Evolutionary conservation across 129 eudicot species (phyloP), one percentile per base, ranked within the genome.

Genomic region (Rutidosis leptorrhynchoides): DNA sequence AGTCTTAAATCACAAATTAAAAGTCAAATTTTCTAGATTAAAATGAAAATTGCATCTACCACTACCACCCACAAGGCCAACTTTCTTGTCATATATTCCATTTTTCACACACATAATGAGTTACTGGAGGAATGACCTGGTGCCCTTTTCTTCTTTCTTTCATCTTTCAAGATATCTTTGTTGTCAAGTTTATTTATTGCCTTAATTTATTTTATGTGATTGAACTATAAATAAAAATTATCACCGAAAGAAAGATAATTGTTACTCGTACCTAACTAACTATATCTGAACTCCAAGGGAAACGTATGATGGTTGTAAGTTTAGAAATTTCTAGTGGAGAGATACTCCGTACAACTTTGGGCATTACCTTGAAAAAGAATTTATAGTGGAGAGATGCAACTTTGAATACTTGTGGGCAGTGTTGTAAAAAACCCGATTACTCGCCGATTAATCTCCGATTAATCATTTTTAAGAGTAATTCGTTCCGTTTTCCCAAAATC

Each of bases 61-160:
- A 48, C 62, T 48, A 71, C 68, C 76, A 61, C 61, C 69, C 68
- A 48, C 76, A 71, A 48, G 27, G 30, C 76, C 62, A 48, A 71
- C 76, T 71, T 71, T 71, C 76, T 71, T 71, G 69, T 61, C 76
- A 71, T 23, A 60, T 71, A 71, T 61, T 61, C 69, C 37, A 60
- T 71, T 52, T 23, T 71, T 60, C 76, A 71, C 61, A 32, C 57
- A 26, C 49, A 71, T 33, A 71, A 48, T 48, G 10, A 16, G 9
- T 9, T 71, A 48, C 46, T 48, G 68, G 76, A 62, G 51, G n/a
- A n/a, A n/a, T n/a, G n/a, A n/a, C 24, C 61, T n/a, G n/a, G 22
- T 61, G 58, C 68, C 68, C 51, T 71, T 71, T 71, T 71, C 66
- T 71, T 71, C 76, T 61, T 71, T 60, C 68, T 7, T 71, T 60